Evolutionary conservation across 1,284 basidiomycete genomes (phyloP).

Genomic region (Ceratobasidium sp.): DNA sequence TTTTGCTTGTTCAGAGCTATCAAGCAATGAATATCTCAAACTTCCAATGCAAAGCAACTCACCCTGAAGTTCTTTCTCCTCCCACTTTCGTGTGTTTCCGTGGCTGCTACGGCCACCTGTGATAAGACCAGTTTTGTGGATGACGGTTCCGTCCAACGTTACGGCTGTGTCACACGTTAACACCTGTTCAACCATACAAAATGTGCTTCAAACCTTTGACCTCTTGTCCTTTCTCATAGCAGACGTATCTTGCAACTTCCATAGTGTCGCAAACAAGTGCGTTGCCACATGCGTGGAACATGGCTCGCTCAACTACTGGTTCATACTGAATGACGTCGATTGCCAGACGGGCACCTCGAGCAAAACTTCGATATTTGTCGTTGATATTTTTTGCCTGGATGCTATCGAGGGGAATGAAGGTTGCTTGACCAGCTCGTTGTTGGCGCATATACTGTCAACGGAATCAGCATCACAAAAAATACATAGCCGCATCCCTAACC

Average conservation of each 20-base stretch:
- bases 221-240: conserved; percentile 93
- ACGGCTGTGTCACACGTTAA: conserved; percentile 70
- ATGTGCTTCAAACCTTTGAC: conserved; percentile 78
- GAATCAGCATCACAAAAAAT: neutral
- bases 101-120: conserved; percentile 90
- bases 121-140: conserved; percentile 97
- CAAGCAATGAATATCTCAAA: neutral
- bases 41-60: conserved; percentile 38
- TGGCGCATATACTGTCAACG: conserved; percentile 85
- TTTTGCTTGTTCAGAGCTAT: conserved; percentile 51
- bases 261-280: conserved; percentile 94
- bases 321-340: conserved; percentile 95
- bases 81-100: conserved; percentile 81
- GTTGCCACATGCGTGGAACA: conserved; percentile 96
- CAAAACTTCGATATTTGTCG: conserved; percentile 92
- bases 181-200: neutral
- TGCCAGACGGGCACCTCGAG: conserved; percentile 89
- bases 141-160: conserved; percentile 94
- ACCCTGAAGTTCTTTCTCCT: conserved; percentile 92
- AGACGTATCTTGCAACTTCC: conserved; percentile 88
- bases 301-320: conserved; percentile 85
- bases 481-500: conserved; percentile 54
- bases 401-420: conserved; percentile 96
- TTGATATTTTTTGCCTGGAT: conserved; percentile 94
- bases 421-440: conserved; percentile 93